Percentiles rank a stretch among this genome's conserved stretches.
These are phyloP conservation scores for Austropuccinia psidii DNA, from an alignment of 1,284 basidiomycete genomes.

Conservation along the genomic window DNA sequence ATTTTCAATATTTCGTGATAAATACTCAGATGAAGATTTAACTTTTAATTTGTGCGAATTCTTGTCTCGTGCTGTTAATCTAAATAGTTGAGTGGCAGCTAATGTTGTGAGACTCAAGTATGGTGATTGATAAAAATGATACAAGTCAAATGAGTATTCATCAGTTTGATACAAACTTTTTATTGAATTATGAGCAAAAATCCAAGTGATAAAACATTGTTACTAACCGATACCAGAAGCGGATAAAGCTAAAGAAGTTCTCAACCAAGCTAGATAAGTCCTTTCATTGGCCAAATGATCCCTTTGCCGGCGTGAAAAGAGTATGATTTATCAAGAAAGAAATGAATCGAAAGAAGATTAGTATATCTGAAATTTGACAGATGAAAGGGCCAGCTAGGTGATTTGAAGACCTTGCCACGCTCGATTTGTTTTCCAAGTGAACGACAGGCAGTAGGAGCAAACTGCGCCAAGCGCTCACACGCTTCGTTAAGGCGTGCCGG, in stretches of 20 bases:
- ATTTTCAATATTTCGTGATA: too few relatives aligned
- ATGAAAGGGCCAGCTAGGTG: not conserved
- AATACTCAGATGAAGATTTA: too few relatives aligned
- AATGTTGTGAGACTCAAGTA: not conserved
- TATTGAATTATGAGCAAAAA: not conserved
- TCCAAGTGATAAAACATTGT: not conserved
- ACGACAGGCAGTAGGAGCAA: constrained; percentile 9
- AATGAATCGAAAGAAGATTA: not conserved
- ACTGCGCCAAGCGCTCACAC: not conserved
- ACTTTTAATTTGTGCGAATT: too few relatives aligned
- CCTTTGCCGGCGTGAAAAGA: constrained; percentile 49
- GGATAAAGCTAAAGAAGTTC: constrained; percentile 55
- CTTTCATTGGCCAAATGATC: constrained; percentile 58
- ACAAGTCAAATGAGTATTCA: not conserved
- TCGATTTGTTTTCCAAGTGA: constrained; percentile 31
- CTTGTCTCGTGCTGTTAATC: too few relatives aligned
- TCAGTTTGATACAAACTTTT: not conserved
- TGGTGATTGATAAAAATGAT: not conserved
- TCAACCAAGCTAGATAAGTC: constrained; percentile 57
- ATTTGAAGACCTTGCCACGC: constrained; percentile 17
- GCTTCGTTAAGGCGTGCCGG: too few relatives aligned
- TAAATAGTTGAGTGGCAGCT: constrained; percentile 29
- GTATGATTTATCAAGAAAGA: not conserved
- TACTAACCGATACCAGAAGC: constrained; percentile 57
- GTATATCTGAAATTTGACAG: not conserved